Conservation (phyloP, 2,329 filamentous ascomycete genomes). For the Zymoseptoria passerinii region DNA sequence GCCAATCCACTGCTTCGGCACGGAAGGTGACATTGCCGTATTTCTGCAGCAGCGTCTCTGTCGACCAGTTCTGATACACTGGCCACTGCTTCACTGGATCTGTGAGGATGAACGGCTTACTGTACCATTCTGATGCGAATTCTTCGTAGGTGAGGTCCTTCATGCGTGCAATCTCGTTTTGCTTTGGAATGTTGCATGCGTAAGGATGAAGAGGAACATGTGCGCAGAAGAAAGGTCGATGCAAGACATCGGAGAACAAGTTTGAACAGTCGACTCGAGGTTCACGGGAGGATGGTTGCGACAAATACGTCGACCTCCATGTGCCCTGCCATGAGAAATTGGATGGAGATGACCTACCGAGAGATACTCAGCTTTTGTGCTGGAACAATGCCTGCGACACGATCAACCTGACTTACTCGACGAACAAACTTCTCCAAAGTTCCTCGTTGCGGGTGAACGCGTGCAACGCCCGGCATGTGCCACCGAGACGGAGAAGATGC, state of each 20-base stretch:
- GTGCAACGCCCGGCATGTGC: slow-evolving; percentile 76
- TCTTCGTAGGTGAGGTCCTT: slow-evolving; percentile 60
- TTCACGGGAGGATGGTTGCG: slow-evolving; percentile 45
- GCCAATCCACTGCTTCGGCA: slow-evolving; percentile 91
- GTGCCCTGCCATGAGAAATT: slow-evolving; percentile 65
- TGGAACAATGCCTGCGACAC: not conserved
- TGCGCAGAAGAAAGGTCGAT: slow-evolving; percentile 84
- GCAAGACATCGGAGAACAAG: slow-evolving; percentile 83
- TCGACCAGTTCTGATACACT: slow-evolving; percentile 64
- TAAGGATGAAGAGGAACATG: slow-evolving; percentile 62
- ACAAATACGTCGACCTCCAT: slow-evolving; percentile 73
- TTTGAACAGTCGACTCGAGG: slow-evolving; percentile 61
- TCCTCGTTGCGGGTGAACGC: slow-evolving; percentile 79
- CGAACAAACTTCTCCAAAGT: slow-evolving; percentile 77
- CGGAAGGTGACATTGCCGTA: slow-evolving; percentile 66
- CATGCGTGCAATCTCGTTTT: slow-evolving; percentile 66
- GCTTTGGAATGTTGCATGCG: slow-evolving; percentile 58
- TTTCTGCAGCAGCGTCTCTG: slow-evolving; percentile 54
- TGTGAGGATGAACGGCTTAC: slow-evolving; percentile 79
- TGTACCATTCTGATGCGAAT: slow-evolving; percentile 67
- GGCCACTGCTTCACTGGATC: slow-evolving; percentile 75
- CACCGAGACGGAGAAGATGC: slow-evolving; percentile 58
- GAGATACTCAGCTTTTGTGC: slow-evolving; percentile 20
- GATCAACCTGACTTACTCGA: slow-evolving; percentile 58
- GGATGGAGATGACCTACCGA: slow-evolving; percentile 36